These are phyloP conservation scores for Lactarius sanguifluus DNA, from an alignment of 768 basidiomycete species.

Conservation along the genomic window DNA sequence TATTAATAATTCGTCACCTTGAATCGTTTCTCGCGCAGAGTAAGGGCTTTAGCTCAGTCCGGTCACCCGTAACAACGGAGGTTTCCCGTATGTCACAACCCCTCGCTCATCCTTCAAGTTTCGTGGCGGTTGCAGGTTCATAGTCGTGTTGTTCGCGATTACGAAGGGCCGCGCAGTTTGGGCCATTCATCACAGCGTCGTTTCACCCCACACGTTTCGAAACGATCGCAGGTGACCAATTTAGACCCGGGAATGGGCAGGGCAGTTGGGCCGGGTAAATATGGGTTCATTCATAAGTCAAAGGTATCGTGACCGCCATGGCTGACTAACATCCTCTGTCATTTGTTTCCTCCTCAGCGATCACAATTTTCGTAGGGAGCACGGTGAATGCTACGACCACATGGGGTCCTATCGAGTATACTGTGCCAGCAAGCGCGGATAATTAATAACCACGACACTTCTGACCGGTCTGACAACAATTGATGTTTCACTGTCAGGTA, in stretches of 20 bases:
- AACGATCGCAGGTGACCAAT: not conserved
- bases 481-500: not conserved
- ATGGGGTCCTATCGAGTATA: not conserved
- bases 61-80: constrained; percentile 1
- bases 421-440: not conserved
- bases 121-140: not conserved
- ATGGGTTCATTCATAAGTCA: not conserved
- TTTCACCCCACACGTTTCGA: not conserved
- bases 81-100: not conserved
- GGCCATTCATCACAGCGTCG: constrained; percentile 4
- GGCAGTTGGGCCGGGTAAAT: not conserved
- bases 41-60: constrained; percentile 4
- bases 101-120: not conserved
- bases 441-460: not conserved
- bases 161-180: constrained; percentile 3
- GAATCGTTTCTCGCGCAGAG: not conserved
- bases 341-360: not conserved
- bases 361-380: constrained; percentile 11
- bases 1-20: not conserved
- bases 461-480: not conserved
- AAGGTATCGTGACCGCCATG: too few species aligned
- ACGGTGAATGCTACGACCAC: not conserved
- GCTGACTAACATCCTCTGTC: too few species aligned
- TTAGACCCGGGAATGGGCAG: not conserved
- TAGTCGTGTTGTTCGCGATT: constrained; percentile 1